phyloP scores from a whole-genome alignment of 108 stramenopile species.

The Skeletonema grethae region DNA sequence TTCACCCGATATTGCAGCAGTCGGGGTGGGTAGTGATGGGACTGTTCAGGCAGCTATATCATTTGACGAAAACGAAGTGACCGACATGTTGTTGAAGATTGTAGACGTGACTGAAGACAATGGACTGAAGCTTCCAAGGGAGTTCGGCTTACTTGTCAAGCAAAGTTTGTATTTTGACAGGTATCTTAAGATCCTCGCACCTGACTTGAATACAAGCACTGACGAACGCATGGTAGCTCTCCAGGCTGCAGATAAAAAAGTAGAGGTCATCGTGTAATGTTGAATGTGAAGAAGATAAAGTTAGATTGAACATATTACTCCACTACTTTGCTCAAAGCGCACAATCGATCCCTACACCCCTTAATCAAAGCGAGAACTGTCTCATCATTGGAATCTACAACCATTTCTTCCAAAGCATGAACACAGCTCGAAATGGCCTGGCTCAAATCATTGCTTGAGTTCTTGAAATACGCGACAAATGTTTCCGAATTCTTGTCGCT shows the following conservation, averaged over 20 bases:
- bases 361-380: neutral
- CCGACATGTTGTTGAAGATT: conserved; percentile 83
- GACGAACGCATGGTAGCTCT: conserved; percentile 56
- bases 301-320: neutral
- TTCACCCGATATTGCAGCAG: conserved; percentile 74
- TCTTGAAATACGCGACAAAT: neutral
- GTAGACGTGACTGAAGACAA: conserved; percentile 93
- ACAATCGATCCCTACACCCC: neutral
- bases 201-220: conserved; percentile 82
- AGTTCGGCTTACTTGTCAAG: conserved; percentile 96
- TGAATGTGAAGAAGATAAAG: neutral
- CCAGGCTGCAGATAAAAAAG: neutral
- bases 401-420: neutral
- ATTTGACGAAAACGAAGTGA: conserved; percentile 89
- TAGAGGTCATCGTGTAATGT: neutral
- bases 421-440: neutral
- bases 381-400: neutral
- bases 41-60: conserved; percentile 52
- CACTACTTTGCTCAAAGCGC: neutral
- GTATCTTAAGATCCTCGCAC: conserved; percentile 93
- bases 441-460: neutral
- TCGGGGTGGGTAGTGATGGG: conserved; percentile 56
- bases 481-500: neutral
- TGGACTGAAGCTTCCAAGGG: conserved; percentile 93
- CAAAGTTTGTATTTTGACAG: conserved; percentile 97